Conservation (phyloP, 192 early-diverging fungal species). For the Coemansia sp. region DNA sequence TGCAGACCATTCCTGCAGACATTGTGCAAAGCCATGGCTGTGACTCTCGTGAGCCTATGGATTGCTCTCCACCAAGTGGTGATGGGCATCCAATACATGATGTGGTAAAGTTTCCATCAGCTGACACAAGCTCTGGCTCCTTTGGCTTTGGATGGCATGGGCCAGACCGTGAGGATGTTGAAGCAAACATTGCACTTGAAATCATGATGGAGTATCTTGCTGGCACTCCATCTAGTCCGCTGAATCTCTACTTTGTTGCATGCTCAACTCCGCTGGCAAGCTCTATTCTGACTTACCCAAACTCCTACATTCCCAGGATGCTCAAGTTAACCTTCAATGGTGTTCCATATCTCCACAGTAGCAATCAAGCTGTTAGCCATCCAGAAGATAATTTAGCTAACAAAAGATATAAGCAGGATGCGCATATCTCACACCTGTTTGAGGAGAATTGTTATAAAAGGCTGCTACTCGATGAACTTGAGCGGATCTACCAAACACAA, state of each 20-base stretch:
- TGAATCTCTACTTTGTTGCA: conserved; percentile 78
- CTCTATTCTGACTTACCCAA: conserved; percentile 60
- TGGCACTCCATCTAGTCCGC: conserved; percentile 68
- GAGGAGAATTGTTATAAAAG: conserved; percentile 60
- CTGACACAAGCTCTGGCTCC: conserved; percentile 66
- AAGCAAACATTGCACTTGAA: conserved; percentile 63
- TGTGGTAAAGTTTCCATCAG: conserved; percentile 57
- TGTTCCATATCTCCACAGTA: conserved; percentile 50
- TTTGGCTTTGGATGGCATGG: conserved; percentile 76
- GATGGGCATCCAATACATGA: not conserved
- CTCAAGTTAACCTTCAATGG: conserved; percentile 67
- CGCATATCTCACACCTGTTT: conserved; percentile 57
- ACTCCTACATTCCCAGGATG: conserved; percentile 56
- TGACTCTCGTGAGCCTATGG: conserved; percentile 30
- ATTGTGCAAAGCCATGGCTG: too few relatives aligned
- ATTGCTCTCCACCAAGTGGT: conserved; percentile 20
- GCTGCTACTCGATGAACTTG: conserved; percentile 61
- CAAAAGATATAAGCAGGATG: conserved; percentile 28
- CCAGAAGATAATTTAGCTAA: conserved; percentile 26
- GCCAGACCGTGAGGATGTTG: conserved; percentile 63
- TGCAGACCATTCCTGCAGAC: too few relatives aligned
- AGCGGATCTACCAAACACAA: conserved; percentile 45
- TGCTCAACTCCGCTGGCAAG: conserved; percentile 63
- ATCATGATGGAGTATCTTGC: conserved; percentile 73
- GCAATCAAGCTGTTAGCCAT: conserved; percentile 24